Base-by-base conservation (phyloP, 2,329 filamentous ascomycete species). In the Chaetoscypha palmicola region DNA sequence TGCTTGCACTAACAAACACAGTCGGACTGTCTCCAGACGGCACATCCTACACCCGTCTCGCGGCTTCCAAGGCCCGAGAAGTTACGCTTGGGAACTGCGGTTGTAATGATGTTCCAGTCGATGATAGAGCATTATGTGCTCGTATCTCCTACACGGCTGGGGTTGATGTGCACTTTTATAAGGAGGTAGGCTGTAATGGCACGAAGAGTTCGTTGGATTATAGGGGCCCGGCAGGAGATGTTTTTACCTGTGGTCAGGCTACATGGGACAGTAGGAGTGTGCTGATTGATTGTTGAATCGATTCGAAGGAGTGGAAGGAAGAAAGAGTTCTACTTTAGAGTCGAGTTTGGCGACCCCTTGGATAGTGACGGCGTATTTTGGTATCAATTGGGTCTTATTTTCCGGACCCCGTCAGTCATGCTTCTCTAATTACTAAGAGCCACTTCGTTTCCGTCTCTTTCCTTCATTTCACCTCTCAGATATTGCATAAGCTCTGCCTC, bases 211-310 rank as follows among this genome's bases (percentile, higher is more conserved):
- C 19, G 21, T 17, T 26, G 10, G 23, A 30, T 14, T 39, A 39
- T 39, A 7, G 20, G 21, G 37, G 37, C 3, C 37, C 37, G 10
- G 37, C 37, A 10, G 12, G 16, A 4, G 37, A 39, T 14, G 19
- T 39, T 16, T 39, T 14, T 17, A 39, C 37, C 9, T 39, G 37
- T 39, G 37, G 37, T 3, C 20, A 39, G 16, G 9, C 14, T 3
- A 39, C 37, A 9, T 16, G 11, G 37, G 22, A 30, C 4, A 39
- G 21, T 28, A 17, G 12, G 3, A 39, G 37, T 39, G 19, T 39
- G 7, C n/a, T 9, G 37, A 39, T 39, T 30, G 37, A 30, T 39
- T 39, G 37, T 17, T 24, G n/a, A n/a, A n/a, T n/a, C n/a, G n/a
- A n/a, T n/a, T n/a, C n/a, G n/a, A n/a, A 17, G 17, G 31, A n/a